Base-by-base conservation (phyloP, 352 stramenopile genomes). In the Peronosclerospora sorghi region DNA sequence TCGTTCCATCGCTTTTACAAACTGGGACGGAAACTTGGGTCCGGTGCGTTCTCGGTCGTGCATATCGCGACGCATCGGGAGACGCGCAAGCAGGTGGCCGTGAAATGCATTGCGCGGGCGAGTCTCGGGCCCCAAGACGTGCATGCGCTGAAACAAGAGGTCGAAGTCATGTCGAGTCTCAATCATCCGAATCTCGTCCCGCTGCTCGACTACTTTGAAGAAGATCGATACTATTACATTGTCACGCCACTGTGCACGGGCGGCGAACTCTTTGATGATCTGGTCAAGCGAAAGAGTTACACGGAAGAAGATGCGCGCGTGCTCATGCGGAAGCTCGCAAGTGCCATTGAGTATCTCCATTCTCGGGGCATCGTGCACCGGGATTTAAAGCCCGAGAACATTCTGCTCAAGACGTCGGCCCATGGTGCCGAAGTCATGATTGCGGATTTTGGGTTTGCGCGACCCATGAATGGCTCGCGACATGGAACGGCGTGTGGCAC, bases 191-290 rank as follows among this genome's bases (percentile, higher is more conserved):
- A 87, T 38, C 46, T 91, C 2, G 67, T 91, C 20, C 75, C 73
- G 27, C 58, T 86, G 10, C 46, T 85, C 10, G 75, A 78, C 26
- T 86, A 85, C 42, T 91, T 73, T 39, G 73, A 91, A 30, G 78
- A 86, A 46, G 35, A 64, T 10, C 54, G 71, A 45, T 86, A 81
- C 58, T 88, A 84, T 45, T 84, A 87, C 41, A 70, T 88, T 45
- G 79, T 91, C 13, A 91, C 76, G 15, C 73, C 73, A 45, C 42
- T 85, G 32, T 81, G 70, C 37, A 84, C 67, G 0, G 86, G 86
- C 30, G 85, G 95, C 6, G 94, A 98, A 50, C 67, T 98, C 1
- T 99, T 98, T 68, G 91, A 98, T 45, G 71, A 90, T 26, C 77
- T 98, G 6, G 83, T 96, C 0, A 82, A 96, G 46, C 83, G 92